Conservation (phyloP, 768 basidiomycete species). For the Coprinellus micaceus region DNA sequence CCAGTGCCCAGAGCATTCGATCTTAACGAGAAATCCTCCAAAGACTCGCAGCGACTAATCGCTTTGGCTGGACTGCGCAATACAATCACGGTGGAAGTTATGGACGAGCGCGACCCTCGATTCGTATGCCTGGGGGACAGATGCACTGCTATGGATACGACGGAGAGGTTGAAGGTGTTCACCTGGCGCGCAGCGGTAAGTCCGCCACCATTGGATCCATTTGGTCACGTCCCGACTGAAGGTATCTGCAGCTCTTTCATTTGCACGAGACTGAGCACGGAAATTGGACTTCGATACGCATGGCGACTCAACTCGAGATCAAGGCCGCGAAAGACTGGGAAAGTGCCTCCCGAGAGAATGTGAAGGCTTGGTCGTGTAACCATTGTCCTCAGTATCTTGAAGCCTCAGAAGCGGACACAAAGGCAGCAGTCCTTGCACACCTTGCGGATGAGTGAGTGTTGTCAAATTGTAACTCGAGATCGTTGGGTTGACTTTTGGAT, state of each 20-base stretch:
- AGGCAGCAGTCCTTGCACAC: not conserved
- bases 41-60: not conserved
- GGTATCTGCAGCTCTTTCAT: not conserved
- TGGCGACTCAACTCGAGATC: not conserved
- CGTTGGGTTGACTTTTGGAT: not conserved
- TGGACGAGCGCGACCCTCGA: not conserved
- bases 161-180: not conserved
- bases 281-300: not conserved
- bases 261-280: not conserved
- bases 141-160: not conserved
- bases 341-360: not conserved
- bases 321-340: not conserved
- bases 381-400: conserved; percentile 2
- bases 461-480: not conserved
- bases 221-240: not conserved
- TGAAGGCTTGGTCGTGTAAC: conserved; percentile 1
- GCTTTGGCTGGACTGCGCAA: not conserved
- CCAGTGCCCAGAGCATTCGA: not conserved
- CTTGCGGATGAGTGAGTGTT: not conserved
- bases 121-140: not conserved
- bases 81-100: not conserved
- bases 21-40: not conserved
- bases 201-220: not conserved
- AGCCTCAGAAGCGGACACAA: not conserved
- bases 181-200: conserved; percentile 4